These are phyloP conservation scores for Dictyophora rubrovolvata DNA, from an alignment of 768 basidiomycete genomes.

Conservation along the genomic window DNA sequence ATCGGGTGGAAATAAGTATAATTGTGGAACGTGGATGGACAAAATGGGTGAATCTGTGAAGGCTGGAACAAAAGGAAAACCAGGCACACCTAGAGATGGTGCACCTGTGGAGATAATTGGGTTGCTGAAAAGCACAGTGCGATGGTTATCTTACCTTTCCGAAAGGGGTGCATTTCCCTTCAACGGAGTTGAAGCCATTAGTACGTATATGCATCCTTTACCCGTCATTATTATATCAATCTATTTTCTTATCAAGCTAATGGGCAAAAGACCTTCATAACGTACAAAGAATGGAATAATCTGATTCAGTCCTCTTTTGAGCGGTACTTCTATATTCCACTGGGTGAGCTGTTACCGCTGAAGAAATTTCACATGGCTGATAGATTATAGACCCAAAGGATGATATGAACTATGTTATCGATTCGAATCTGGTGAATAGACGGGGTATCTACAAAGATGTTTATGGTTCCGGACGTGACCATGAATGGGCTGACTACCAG, in stretches of 20 bases:
- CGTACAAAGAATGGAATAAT: slow-evolving; percentile 84
- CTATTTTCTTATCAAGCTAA: slow-evolving; percentile 42
- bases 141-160: slow-evolving; percentile 74
- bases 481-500: slow-evolving; percentile 98
- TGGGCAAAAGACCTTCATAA: slow-evolving; percentile 57
- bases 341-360: slow-evolving; percentile 36
- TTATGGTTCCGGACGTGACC: slow-evolving; percentile 73
- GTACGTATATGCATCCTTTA: slow-evolving; percentile 36
- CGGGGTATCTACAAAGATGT: slow-evolving; percentile 99
- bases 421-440: slow-evolving; percentile 65
- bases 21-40: slow-evolving; percentile 98
- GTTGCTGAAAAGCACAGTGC: slow-evolving; percentile 80
- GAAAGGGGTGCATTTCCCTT: slow-evolving; percentile 69
- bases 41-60: slow-evolving; percentile 93
- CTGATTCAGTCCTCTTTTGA: slow-evolving; percentile 85
- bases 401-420: slow-evolving; percentile 61
- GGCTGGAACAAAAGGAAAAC: slow-evolving; percentile 89
- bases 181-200: slow-evolving; percentile 71
- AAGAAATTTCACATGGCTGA: background rate
- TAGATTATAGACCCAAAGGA: slow-evolving; percentile 47
- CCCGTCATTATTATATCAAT: background rate
- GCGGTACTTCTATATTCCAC: slow-evolving; percentile 80
- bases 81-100: slow-evolving; percentile 95
- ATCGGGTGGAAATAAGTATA: slow-evolving; percentile 72
- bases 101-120: slow-evolving; percentile 95